phyloP scores from a whole-genome alignment of 805 yeast species.

The Torulaspora maleeae region DNA sequence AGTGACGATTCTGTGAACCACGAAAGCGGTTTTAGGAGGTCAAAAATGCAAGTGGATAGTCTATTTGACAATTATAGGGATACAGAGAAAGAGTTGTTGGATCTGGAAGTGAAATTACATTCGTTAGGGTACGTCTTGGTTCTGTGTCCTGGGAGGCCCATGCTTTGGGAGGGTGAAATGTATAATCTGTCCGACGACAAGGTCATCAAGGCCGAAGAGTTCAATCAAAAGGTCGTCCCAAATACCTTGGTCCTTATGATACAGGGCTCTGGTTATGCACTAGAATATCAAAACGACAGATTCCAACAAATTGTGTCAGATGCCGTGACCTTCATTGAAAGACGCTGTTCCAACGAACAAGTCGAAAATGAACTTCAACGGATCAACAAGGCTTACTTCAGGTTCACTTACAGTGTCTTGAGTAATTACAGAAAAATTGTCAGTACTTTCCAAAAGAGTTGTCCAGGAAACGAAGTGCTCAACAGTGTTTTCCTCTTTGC shows the following conservation, averaged over 20 bases:
- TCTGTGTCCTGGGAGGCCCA: constrained; percentile 73
- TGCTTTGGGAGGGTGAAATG: constrained; percentile 86
- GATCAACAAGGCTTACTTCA: constrained; percentile 61
- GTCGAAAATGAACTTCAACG: constrained; percentile 70
- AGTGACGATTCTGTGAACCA: constrained; percentile 11
- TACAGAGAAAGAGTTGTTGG: constrained; percentile 29
- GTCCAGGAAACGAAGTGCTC: constrained; percentile 70
- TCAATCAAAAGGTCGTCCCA: constrained; percentile 19
- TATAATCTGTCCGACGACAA: constrained; percentile 44
- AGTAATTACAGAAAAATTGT: constrained; percentile 52
- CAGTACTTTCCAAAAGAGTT: constrained; percentile 50
- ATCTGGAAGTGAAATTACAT: constrained; percentile 29
- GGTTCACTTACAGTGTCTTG: constrained; percentile 60
- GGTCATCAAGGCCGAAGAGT: constrained; percentile 30
- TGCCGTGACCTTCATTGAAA: constrained; percentile 51
- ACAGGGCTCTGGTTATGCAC: constrained; percentile 59
- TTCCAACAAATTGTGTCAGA: constrained; percentile 58
- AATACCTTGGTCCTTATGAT: constrained; percentile 24
- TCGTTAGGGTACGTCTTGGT: constrained; percentile 61
- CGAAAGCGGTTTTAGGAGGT: constrained; percentile 5
- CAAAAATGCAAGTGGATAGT: constrained; percentile 2
- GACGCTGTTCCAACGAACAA: constrained; percentile 62
- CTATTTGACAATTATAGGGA: constrained; percentile 31
- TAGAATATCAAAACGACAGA: constrained; percentile 51
- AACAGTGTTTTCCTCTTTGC: constrained; percentile 73